Conservation (phyloP, 192 early-diverging fungal species). For the Backusella sp. region DNA sequence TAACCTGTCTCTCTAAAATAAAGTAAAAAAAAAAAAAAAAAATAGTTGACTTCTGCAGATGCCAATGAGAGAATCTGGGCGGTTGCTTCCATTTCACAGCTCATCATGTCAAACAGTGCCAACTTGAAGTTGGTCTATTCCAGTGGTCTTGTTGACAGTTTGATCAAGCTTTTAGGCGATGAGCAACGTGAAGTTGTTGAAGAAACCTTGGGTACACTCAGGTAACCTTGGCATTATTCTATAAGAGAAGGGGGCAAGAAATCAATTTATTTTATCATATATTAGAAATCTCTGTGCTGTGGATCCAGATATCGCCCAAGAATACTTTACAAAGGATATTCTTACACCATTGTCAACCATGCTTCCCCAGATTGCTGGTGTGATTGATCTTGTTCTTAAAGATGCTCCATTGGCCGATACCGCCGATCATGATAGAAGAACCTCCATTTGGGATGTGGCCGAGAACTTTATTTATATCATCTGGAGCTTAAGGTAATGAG, state of each 20-base stretch:
- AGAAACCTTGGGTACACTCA: conserved; percentile 71
- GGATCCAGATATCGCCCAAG: conserved; percentile 54
- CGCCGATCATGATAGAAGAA: conserved; percentile 35
- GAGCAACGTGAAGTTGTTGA: conserved; percentile 67
- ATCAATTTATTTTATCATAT: background rate
- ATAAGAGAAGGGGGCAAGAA: background rate
- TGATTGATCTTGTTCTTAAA: conserved; percentile 36
- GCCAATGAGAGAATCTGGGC: conserved; percentile 86
- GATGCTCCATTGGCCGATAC: conserved; percentile 35
- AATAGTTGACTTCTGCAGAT: conserved; percentile 62
- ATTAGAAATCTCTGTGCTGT: conserved; percentile 56
- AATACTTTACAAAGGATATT: conserved; percentile 55
- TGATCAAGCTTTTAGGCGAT: conserved; percentile 77
- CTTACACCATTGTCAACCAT: conserved; percentile 50
- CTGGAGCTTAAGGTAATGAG: conserved; percentile 45
- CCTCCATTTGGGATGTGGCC: conserved; percentile 55
- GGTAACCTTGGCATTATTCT: conserved; percentile 28
- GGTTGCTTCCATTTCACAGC: conserved; percentile 80
- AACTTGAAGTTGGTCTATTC: conserved; percentile 75
- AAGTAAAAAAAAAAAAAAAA: conserved; percentile 22
- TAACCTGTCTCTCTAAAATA: background rate
- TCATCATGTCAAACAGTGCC: conserved; percentile 62
- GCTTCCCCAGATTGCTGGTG: conserved; percentile 40
- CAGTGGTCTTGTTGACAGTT: conserved; percentile 59
- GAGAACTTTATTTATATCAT: conserved; percentile 59